These are phyloP conservation scores for Ascodesmis nigricans DNA, from an alignment of 495 filamentous ascomycete genomes.

Conservation along the genomic window DNA sequence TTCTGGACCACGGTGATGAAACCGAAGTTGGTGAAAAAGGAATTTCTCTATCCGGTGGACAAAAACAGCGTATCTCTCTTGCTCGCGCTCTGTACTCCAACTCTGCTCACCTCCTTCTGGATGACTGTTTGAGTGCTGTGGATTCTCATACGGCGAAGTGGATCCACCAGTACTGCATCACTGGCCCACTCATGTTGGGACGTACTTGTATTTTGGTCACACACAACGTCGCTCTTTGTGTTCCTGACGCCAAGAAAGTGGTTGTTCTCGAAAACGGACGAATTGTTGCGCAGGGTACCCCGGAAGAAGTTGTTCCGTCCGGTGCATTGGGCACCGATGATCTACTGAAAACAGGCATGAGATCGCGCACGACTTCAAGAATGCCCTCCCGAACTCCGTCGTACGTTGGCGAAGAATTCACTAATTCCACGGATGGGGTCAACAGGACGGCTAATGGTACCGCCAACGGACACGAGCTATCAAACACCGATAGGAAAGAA, in stretches of 20 bases:
- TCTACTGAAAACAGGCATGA: slow-evolving; percentile 10
- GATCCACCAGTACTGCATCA: slow-evolving; percentile 85
- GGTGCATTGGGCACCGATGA: slow-evolving; percentile 69
- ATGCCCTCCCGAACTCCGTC: slow-evolving; percentile 57
- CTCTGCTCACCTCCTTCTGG: slow-evolving; percentile 70
- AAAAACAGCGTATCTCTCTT: slow-evolving; percentile 93
- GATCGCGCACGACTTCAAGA: slow-evolving; percentile 30
- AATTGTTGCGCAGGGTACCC: slow-evolving; percentile 48
- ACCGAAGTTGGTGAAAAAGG: slow-evolving; percentile 95
- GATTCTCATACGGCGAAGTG: slow-evolving; percentile 97
- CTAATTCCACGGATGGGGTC: slow-evolving; percentile 26
- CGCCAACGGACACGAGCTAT: slow-evolving; percentile 11
- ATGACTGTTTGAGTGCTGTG: slow-evolving; percentile 95
- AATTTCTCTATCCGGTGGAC: slow-evolving; percentile 86
- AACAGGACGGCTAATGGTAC: slow-evolving; percentile 24
- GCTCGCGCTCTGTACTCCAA: slow-evolving; percentile 85
- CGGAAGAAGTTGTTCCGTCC: slow-evolving; percentile 54
- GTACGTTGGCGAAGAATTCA: slow-evolving; percentile 33
- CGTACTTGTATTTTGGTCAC: slow-evolving; percentile 94
- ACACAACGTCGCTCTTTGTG: slow-evolving; percentile 72
- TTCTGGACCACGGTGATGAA: slow-evolving; percentile 79
- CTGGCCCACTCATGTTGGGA: slow-evolving; percentile 67
- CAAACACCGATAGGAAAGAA: slow-evolving; percentile 23
- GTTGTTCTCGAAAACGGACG: slow-evolving; percentile 76
- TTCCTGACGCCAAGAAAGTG: slow-evolving; percentile 54